Evolutionary conservation across 2,329 filamentous ascomycete species (phyloP).

Genomic region (Grosmannia serpens): DNA sequence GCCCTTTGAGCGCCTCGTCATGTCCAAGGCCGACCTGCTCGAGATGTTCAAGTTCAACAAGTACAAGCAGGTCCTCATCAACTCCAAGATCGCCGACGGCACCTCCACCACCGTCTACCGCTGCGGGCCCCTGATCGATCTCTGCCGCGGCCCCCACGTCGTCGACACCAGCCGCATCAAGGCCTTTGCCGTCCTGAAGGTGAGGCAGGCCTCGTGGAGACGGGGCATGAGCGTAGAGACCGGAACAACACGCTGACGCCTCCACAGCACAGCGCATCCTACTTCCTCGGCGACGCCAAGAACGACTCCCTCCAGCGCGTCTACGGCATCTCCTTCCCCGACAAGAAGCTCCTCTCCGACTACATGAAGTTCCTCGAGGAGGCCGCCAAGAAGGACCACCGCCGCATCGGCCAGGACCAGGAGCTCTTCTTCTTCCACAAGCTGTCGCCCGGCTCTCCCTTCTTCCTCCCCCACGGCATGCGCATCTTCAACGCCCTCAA

Average conservation of each 20-base stretch:
- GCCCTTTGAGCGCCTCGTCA: conserved; percentile 76
- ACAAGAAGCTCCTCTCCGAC: conserved; percentile 89
- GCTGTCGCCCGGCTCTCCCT: conserved; percentile 81
- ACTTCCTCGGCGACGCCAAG: conserved; percentile 86
- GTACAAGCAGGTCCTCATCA: conserved; percentile 97
- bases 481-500: conserved; percentile 29
- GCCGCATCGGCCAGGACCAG: conserved; percentile 87
- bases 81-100: conserved; percentile 79
- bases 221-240: not conserved
- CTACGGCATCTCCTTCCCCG: conserved; percentile 88
- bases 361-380: conserved; percentile 94
- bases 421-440: conserved; percentile 97
- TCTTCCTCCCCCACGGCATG: conserved; percentile 77
- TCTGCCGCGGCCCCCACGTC: conserved; percentile 91
- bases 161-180: conserved; percentile 89
- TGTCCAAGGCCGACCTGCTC: conserved; percentile 82
- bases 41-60: conserved; percentile 98
- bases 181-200: conserved; percentile 83
- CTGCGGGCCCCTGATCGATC: conserved; percentile 85
- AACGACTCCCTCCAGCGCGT: conserved; percentile 96
- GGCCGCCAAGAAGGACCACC: conserved; percentile 93
- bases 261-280: conserved; percentile 32
- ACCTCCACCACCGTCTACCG: conserved; percentile 90
- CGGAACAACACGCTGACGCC: not conserved
- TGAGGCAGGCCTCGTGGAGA: not conserved